Base-by-base conservation (phyloP, 75 land plant genomes). In the Pinus tabuliformis region DNA sequence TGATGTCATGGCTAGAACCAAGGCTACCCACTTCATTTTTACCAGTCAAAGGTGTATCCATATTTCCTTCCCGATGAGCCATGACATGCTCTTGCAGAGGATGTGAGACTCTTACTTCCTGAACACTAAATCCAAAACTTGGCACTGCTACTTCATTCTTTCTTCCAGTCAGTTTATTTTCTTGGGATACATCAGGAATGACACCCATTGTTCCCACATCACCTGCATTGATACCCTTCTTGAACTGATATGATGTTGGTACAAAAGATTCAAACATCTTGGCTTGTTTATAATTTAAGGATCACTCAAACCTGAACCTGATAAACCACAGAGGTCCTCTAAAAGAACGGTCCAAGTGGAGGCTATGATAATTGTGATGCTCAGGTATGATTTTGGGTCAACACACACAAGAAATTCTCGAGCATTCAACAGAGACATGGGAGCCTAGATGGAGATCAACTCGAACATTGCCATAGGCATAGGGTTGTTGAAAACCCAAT, bases 191-290 rank as follows among this genome's bases (percentile, higher is more conserved):
- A 22, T 68, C 71, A 37, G 71, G 71, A 68, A 68, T 9, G n/a
- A 42, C 20, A 52, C 52, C 71, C 52, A 18, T 18, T 37, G 71
- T 20, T 68, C 49, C 36, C 16, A n/a, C 36, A n/a, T 68, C 71
- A 11, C 71, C 71, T 6, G 24, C 49, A 42, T 16, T 64, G 33
- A 16, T 28, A 7, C 24, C 22, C 45, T 68, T 42, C 9, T 42
- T 68, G 71, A 68, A 68, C 71, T 68, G 71, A 64, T 64, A 64
- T 36, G 68, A 64, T 37, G 71, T 6, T 68, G 71, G 71, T 39
- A 37, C 71, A 68, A 39, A 68, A 20, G 52, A 18, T 68, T 42
- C 71, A 37, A 68, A 20, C 33, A 20, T 68, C 12, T 68, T 52
- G n/a, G 13, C 42, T 68, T 37, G 52, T 42, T 68, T n/a, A 42